A percentile compares a stretch with the other conserved stretches of the same genome.
phyloP scores from a whole-genome alignment of 2,329 filamentous ascomycete genomes.

The Fusarium mexicanum region DNA sequence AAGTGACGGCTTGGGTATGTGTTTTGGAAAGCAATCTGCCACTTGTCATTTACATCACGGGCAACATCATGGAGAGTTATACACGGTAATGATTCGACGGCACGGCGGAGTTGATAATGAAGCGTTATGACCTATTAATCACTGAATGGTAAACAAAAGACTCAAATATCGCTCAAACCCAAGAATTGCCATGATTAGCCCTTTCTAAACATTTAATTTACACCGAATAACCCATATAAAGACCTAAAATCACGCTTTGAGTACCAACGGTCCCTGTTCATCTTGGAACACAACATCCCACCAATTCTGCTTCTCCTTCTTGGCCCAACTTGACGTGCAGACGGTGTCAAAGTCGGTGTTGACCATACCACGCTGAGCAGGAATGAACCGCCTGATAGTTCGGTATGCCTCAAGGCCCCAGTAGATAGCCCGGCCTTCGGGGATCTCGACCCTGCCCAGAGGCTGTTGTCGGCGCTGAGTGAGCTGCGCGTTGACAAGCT shows the following conservation, averaged over 20 bases:
- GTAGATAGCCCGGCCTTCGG: slow-evolving; percentile 16
- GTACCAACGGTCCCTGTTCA: slow-evolving; percentile 1
- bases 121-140: not conserved
- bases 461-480: slow-evolving; percentile 7
- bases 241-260: slow-evolving; percentile 2
- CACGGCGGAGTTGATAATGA: too few relatives aligned
- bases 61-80: too few relatives aligned
- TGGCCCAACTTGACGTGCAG: slow-evolving; percentile 14
- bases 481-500: slow-evolving; percentile 21
- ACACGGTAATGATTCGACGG: too few relatives aligned
- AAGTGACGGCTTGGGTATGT: not conserved
- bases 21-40: not conserved
- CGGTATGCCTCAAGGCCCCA: slow-evolving; percentile 26
- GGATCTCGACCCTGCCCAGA: slow-evolving; percentile 1
- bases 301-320: slow-evolving; percentile 24
- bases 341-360: not conserved
- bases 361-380: not conserved
- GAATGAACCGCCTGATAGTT: slow-evolving; percentile 20
- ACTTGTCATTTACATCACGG: not conserved
- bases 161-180: not conserved
- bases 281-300: slow-evolving; percentile 22
- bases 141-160: not conserved
- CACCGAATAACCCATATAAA: not conserved
- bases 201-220: not conserved
- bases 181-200: not conserved